phyloP scores from a whole-genome alignment of 306 rosid species.

The Albizia julibrissin region DNA sequence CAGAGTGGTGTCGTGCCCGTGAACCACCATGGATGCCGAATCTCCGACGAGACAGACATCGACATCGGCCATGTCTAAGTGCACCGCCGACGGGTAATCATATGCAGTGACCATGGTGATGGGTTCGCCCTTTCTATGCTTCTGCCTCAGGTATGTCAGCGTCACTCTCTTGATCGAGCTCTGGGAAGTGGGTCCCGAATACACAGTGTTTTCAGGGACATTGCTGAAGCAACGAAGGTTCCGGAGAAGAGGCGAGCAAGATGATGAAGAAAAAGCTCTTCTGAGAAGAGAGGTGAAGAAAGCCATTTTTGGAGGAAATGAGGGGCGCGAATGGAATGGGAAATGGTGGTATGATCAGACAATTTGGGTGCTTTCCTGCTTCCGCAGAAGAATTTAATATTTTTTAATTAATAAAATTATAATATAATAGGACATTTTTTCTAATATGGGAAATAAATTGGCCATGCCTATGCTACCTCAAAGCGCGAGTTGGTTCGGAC shows the following conservation, averaged over 20 bases:
- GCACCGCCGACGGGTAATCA: conserved; percentile 88
- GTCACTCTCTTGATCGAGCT: conserved; percentile 62
- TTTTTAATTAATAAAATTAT: too few relatives aligned
- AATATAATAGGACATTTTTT: too few relatives aligned
- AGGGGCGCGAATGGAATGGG: not conserved
- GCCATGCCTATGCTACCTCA: too few relatives aligned
- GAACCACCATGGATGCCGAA: conserved; percentile 94
- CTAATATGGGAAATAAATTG: too few relatives aligned
- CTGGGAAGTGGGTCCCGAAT: conserved; percentile 68
- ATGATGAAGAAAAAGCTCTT: conserved; percentile 30
- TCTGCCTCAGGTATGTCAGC: conserved; percentile 53
- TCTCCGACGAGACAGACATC: conserved; percentile 85
- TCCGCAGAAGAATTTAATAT: not conserved
- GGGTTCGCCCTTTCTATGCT: conserved; percentile 59
- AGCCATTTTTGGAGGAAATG: conserved; percentile 30
- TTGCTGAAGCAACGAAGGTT: conserved; percentile 65
- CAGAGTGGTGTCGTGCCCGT: conserved; percentile 83
- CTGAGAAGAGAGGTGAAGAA: conserved; percentile 22
- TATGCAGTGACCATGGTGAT: conserved; percentile 93
- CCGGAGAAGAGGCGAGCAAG: conserved; percentile 3
- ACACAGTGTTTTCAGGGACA: conserved; percentile 75
- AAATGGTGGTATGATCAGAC: not conserved
- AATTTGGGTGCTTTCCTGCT: not conserved
- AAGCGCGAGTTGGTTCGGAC: too few relatives aligned
- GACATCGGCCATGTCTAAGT: conserved; percentile 64